Evolutionary conservation across 257 asterid species (phyloP), one percentile per base, ranked within the genome.

Genomic region (Primulina tabacum): DNA sequence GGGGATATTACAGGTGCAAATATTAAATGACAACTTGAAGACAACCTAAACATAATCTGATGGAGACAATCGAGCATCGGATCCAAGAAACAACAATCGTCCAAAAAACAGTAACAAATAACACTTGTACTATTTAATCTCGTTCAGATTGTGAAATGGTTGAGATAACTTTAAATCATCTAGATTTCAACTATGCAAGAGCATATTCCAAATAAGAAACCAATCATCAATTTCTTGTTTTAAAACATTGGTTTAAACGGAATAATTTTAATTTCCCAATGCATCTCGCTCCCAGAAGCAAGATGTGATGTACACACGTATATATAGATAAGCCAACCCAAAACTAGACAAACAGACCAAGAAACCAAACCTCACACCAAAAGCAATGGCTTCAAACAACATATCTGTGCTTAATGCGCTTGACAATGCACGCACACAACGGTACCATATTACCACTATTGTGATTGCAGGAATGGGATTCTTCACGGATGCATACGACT

Each of bases 391-490:
- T 47, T 72, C 77, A 7, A 67, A 79, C 72, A 77, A 34, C 69
- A 68, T 80, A 8, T 61, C 76, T 0, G 74, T 79, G 40, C 83
- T 79, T 28, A 79, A 56, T 17, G 80, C 80, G 5, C 80, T 79
- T 5, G 80, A 79, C 73, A 75, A 71, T 38, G 83, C 83, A 40
- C 40, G 71, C 7, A 79, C 80, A 18, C 83, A 79, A 21, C 64
- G 73, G 83, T 79, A 75, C 69, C 80, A 79, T 33, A 65, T 79
- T 6, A 79, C 78, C 2, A 75, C 80, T 7, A 79, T 79, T 11
- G 76, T 75, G 28, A 79, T 79, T 10, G 80, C 83, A 0, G 83
- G 83, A 12, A 79, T 75, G 83, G 83, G 83, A 0, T 79, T 79
- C 43, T 79, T 79, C 78, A 79, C 83, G 2, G 83, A 79, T 17